Conservation (phyloP, 768 basidiomycete species). For the Rhodosporidiobolus sp. region DNA sequence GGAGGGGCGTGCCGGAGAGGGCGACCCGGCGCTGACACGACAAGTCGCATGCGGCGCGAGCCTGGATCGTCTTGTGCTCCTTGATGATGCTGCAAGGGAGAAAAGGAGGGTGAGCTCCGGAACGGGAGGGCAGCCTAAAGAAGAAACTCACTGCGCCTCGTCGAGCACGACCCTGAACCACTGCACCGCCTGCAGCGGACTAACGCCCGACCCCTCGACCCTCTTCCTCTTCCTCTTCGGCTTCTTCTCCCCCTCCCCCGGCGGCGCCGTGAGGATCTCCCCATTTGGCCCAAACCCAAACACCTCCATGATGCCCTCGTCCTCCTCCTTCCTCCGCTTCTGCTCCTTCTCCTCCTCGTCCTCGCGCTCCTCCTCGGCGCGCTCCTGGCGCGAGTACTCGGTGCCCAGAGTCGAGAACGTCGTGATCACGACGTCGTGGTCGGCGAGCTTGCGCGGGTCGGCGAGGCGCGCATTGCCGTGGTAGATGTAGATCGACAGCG, state of each 20-base stretch:
- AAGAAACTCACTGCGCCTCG: conserved; percentile 44
- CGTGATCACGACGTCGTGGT: conserved; percentile 96
- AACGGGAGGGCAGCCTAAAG: neutral
- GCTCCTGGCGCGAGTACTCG: conserved; percentile 85
- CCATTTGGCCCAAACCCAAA: conserved; percentile 68
- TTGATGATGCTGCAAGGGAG: conserved; percentile 77
- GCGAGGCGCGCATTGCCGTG: conserved; percentile 85
- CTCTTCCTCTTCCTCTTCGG: conserved; percentile 65
- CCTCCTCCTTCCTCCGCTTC: conserved; percentile 41
- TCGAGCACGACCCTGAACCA: conserved; percentile 64
- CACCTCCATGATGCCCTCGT: conserved; percentile 54
- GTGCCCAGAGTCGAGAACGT: conserved; percentile 93
- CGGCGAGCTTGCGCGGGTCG: conserved; percentile 79
- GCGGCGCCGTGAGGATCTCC: conserved; percentile 53
- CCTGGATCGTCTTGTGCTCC: conserved; percentile 88
- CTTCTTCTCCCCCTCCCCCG: conserved; percentile 51
- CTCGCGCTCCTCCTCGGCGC: conserved; percentile 61
- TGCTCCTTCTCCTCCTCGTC: conserved; percentile 58
- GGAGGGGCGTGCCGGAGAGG: conserved; percentile 96
- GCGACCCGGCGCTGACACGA: conserved; percentile 88
- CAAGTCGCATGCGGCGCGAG: conserved; percentile 90
- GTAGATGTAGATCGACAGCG: conserved; percentile 73
- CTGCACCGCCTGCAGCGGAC: conserved; percentile 85
- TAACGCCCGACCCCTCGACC: conserved; percentile 65
- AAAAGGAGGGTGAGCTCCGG: conserved; percentile 10